Evolutionary conservation across 1,284 basidiomycete species (phyloP), one percentile per base, ranked within the genome.

Genomic region (Pseudozyma hubeiensis): DNA sequence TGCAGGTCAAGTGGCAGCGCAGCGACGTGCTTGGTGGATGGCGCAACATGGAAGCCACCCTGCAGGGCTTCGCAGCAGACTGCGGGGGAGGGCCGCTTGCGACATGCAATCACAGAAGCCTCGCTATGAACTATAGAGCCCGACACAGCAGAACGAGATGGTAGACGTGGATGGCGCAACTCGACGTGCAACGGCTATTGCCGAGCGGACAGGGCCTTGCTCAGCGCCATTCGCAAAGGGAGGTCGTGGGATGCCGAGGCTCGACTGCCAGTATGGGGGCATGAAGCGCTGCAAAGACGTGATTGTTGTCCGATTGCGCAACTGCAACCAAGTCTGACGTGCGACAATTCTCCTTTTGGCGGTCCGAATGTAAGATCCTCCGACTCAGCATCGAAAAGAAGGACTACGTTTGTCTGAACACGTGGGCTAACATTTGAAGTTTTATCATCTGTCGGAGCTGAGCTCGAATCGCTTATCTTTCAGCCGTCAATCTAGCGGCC

Each of bases 161-260:
- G 13, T n/a, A 41, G 10, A 7, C 40, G 7, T 1, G 33, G 41
- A 67, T 67, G 49, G 64, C 64, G 64, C 58, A 67, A 67, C 64
- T 19, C 51, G 64, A 61, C 43, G 40, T 41, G 43, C 43, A 8
- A 44, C 53, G 33, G 33, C 3, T 44, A 16, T 53, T 31, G 14
- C 30, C 41, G 51, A 24, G 41, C 34, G 35, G 29, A 39, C 49
- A 41, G 33, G 24, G 24, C 24, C 24, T 24, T 24, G 24, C 35
- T 37, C 35, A 37, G 35, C 35, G 35, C 8, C n/a, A n/a, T n/a
- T n/a, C n/a, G n/a, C n/a, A n/a, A n/a, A n/a, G n/a, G n/a, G n/a
- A n/a, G n/a, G n/a, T n/a, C n/a, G n/a, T n/a, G n/a, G n/a, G n/a
- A n/a, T 37, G 35, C 35, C 35, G 35, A 10, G 35, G 35, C 35